phyloP scores from a whole-genome alignment of 1,284 basidiomycete genomes.

The Ceratobasidium sp. region DNA sequence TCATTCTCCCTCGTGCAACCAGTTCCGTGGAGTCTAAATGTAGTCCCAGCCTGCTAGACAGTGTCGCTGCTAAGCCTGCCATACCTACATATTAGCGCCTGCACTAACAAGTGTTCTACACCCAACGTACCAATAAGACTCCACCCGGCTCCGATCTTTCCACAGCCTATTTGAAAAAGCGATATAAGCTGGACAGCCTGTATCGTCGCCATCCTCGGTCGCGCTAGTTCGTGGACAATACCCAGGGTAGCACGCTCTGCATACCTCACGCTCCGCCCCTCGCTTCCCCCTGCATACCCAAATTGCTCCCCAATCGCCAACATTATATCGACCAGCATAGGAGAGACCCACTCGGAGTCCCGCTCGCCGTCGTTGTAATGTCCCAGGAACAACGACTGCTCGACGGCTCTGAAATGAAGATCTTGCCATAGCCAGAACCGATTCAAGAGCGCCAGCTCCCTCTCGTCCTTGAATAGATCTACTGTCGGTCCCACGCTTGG shows the following conservation, averaged over 20 bases:
- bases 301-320: constrained; percentile 22
- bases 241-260: constrained; percentile 11
- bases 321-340: constrained; percentile 40
- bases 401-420: constrained; percentile 16
- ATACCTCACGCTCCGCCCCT: background rate
- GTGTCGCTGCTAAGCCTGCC: constrained; percentile 28
- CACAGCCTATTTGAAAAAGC: constrained; percentile 26
- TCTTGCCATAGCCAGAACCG: constrained; percentile 36
- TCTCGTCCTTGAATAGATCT: constrained; percentile 8
- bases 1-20: constrained; percentile 23
- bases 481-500: background rate
- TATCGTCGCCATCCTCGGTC: constrained; percentile 36
- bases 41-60: constrained; percentile 35
- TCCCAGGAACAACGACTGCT: constrained; percentile 11
- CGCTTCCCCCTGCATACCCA: constrained; percentile 18
- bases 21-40: constrained; percentile 36
- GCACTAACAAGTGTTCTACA: no score
- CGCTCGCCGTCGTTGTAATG: constrained; percentile 24
- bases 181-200: constrained; percentile 33
- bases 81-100: background rate
- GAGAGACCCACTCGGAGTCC: constrained; percentile 37
- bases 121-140: constrained; percentile 25
- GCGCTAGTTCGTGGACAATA: constrained; percentile 11
- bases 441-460: constrained; percentile 8
- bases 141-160: constrained; percentile 12